Evolutionary conservation across 2,329 filamentous ascomycete species (phyloP).

Genomic region (Leptodontidium sp.): DNA sequence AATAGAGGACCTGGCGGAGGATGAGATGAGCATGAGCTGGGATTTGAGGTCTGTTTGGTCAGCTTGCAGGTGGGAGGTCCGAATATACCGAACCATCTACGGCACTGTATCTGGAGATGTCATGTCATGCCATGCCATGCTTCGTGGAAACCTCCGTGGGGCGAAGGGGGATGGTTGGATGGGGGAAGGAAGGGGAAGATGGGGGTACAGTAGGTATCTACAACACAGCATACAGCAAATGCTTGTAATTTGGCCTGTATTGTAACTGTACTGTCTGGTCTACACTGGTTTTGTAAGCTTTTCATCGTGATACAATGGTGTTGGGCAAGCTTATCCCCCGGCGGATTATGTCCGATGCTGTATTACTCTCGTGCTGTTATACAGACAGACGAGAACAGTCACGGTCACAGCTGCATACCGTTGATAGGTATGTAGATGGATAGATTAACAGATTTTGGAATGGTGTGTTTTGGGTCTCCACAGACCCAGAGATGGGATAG

Average conservation of each 20-base stretch:
- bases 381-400: background rate
- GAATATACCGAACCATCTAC: conserved; percentile 4
- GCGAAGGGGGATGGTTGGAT: background rate
- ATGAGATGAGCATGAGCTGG: background rate
- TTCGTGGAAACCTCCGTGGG: background rate
- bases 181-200: background rate
- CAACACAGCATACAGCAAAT: too few species aligned
- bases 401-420: background rate
- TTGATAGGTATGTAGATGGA: too few species aligned
- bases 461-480: too few species aligned
- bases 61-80: background rate
- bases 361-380: conserved; percentile 1
- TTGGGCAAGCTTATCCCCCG: conserved; percentile 3
- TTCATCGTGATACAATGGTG: too few species aligned
- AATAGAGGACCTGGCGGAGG: background rate
- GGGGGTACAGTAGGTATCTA: background rate
- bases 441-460: too few species aligned
- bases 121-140: background rate
- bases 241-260: too few species aligned
- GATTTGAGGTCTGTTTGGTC: background rate
- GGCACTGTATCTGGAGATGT: background rate
- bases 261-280: background rate
- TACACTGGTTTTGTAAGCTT: background rate
- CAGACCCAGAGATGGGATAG: too few species aligned
- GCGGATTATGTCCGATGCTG: conserved; percentile 20